A percentile compares a stretch with the other conserved stretches of the same genome.
phyloP scores from a whole-genome alignment of 345 rosid genomes.

The Ceriops tagal region DNA sequence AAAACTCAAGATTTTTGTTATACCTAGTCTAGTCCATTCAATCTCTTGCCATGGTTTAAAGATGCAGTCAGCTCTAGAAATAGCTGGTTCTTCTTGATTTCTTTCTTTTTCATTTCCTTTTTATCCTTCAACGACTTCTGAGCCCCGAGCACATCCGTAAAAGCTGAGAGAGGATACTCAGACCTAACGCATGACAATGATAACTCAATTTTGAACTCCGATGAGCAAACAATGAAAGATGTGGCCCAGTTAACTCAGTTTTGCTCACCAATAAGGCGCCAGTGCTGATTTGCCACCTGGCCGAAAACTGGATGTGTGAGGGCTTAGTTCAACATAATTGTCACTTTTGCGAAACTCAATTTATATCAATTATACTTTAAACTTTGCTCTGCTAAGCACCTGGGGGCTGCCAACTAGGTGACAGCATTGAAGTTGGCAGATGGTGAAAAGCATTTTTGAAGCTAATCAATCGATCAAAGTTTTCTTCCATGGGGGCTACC shows the following conservation, averaged over 20 bases:
- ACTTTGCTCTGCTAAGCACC: neutral
- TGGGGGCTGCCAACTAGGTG: conserved; percentile 16
- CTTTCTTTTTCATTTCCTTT: conserved; percentile 1
- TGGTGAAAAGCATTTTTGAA: neutral
- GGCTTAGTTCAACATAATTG: neutral
- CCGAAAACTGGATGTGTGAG: neutral
- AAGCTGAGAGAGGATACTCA: neutral
- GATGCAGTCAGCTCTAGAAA: conserved; percentile 7
- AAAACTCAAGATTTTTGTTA: neutral
- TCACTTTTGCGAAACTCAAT: neutral
- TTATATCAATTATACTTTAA: neutral
- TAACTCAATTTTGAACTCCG: neutral
- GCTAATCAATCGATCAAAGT: conserved; percentile 9
- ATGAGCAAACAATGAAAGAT: neutral
- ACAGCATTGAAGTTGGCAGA: neutral
- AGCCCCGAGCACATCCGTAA: neutral
- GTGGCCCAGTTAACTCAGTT: conserved; percentile 9
- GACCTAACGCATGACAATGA: neutral
- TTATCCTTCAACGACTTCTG: neutral
- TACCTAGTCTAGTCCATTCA: conserved; percentile 14
- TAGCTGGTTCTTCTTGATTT: neutral
- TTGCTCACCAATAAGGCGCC: neutral
- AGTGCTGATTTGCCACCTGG: neutral
- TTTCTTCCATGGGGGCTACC: conserved; percentile 8
- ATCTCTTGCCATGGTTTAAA: neutral